Evolutionary conservation across 2,329 filamentous ascomycete species (phyloP).

Genomic region (Emmonsiellopsis sp.): DNA sequence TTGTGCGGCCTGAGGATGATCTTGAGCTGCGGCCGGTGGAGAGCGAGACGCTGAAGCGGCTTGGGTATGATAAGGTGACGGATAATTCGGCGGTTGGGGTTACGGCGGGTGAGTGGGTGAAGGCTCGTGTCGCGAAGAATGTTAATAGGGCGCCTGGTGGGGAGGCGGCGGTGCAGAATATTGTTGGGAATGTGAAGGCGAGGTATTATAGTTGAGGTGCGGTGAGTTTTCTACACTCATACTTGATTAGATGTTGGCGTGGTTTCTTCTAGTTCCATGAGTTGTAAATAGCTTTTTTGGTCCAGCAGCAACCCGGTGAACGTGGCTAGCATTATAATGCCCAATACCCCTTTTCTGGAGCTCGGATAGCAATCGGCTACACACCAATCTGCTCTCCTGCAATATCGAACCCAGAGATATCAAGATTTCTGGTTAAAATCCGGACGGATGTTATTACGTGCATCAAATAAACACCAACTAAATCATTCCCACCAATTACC

Average conservation of each 20-base stretch:
- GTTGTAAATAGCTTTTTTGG: no score
- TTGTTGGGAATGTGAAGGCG: background rate
- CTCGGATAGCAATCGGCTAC: background rate
- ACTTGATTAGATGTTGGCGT: no score
- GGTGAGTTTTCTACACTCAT: background rate
- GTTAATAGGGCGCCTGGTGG: constrained; percentile 26
- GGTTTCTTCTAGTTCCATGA: no score
- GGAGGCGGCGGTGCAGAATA: background rate
- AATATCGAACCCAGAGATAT: no score
- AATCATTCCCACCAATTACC: background rate
- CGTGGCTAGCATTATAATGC: no score
- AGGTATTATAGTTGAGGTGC: constrained; percentile 1
- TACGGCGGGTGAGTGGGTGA: constrained; percentile 15
- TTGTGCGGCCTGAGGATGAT: constrained; percentile 32
- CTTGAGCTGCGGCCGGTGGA: constrained; percentile 11
- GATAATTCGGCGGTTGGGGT: constrained; percentile 9
- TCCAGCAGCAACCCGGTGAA: no score
- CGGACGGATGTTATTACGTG: no score
- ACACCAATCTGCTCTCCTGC: background rate
- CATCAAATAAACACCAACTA: background rate
- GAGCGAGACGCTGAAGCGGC: background rate
- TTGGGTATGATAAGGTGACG: constrained; percentile 9
- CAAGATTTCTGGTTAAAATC: no score
- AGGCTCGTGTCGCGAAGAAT: constrained; percentile 34
- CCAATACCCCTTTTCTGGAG: no score